Percentiles rank a stretch among this genome's conserved stretches.
Conservation (phyloP, 1,284 basidiomycete species). For the Porodaedalea pini region DNA sequence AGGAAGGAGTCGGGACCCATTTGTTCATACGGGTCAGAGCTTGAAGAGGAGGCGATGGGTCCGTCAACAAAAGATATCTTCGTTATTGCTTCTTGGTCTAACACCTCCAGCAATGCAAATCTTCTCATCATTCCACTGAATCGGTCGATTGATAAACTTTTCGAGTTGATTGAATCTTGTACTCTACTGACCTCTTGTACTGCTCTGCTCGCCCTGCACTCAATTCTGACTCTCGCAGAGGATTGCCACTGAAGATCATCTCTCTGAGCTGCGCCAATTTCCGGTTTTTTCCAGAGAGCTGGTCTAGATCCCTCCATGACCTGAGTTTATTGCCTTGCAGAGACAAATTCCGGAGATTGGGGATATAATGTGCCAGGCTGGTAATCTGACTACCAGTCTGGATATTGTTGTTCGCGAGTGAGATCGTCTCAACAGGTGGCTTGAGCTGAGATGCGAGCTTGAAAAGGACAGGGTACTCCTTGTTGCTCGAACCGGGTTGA, state of each 20-base stretch:
- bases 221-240: conserved; percentile 63
- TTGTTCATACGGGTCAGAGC: conserved; percentile 34
- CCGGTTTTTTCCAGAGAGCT: conserved; percentile 51
- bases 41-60: conserved; percentile 39
- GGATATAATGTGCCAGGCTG: conserved; percentile 63
- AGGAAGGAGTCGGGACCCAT: conserved; percentile 67
- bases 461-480: conserved; percentile 78
- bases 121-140: conserved; percentile 67
- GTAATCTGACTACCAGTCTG: conserved; percentile 46
- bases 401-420: conserved; percentile 61
- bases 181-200: conserved; percentile 58
- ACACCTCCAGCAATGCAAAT: conserved; percentile 66
- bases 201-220: conserved; percentile 51
- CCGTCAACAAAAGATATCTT: conserved; percentile 71
- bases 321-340: conserved; percentile 70
- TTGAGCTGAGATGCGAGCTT: conserved; percentile 78
- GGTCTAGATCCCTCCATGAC: conserved; percentile 66
- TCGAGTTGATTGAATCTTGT: conserved; percentile 19
- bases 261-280: conserved; percentile 67
- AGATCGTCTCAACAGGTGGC: conserved; percentile 78
- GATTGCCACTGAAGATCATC: conserved; percentile 78
- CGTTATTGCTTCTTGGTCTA: conserved; percentile 73
- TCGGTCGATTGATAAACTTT: conserved; percentile 24
- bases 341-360: conserved; percentile 76
- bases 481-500: conserved; percentile 50